Evolutionary conservation across 2,329 filamentous ascomycete species (phyloP), one percentile per base, ranked within the genome.

Genomic region (Fusarium nisikadoi): DNA sequence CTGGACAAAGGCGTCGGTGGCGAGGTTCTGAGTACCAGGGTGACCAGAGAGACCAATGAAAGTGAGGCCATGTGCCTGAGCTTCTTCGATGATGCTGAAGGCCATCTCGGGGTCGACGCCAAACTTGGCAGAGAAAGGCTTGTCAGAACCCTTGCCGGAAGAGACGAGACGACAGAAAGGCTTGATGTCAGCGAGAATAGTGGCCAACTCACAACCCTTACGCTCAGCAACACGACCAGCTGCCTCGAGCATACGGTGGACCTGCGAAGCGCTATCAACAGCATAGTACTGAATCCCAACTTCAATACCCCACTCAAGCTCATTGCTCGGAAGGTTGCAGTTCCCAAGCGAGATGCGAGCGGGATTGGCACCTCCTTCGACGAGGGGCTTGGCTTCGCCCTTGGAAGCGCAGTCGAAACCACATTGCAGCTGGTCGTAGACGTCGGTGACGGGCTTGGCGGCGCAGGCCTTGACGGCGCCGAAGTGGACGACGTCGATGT

Each of bases 301-400:
- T 6, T 52, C 49, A 36, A 52, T 52, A 27, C 49, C 23, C 49
- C 49, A 52, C 23, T 52, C 49, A 16, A 52, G 49, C 23, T 52
- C 49, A 12, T 52, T 52, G 5, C 17, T 36, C 16, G 33, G 33
- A 12, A 52, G 31, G 17, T 52, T 52, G 3, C 49, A 52, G 5
- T 38, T 52, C 4, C 49, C 49, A 16, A 52, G 49, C 0, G 49
- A 52, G 10, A 52, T 38, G 17, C 49, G 49, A 17, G 49, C 33
- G 8, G 33, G 33, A 27, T 27, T 20, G 3, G 38, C 9, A 8
- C 33, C 49, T 5, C 13, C 2, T 2, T 27, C 49, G 2, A 52
- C 9, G 10, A 52, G 49, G 0, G 33, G 49, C 2, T 27, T 52
- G 1, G 33, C 49, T 27, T 52, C 31, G 2, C 33, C 49, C 10